Base-by-base conservation (phyloP, 306 rosid genomes). In the Hylodesmum podocarpum region DNA sequence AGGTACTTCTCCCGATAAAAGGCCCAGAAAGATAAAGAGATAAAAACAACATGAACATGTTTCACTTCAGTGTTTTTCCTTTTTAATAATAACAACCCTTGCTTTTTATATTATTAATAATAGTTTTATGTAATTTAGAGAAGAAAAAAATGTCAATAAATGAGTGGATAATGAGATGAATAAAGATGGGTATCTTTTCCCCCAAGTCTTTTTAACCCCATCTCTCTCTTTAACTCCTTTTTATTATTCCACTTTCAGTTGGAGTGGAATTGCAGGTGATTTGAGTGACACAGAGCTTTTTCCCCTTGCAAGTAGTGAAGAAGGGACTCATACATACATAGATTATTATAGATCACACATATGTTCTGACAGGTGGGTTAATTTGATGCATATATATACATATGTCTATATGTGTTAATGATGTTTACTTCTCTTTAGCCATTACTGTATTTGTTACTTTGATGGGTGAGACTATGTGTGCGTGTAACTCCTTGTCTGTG, bases 141-240 rank as follows among this genome's bases (percentile, higher is more conserved):
- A n/a, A n/a, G n/a, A n/a, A n/a, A 55, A 40, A 61, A 75, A 77
- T 78, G 41, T 66, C 6, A 31, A 80, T 73, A 66, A 81, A 80
- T 85, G 87, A 75, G 85, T 84, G 89, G 86, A 90, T 88, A 90
- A 85, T 90, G 87, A 65, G 55, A 75, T 82, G 90, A 84, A 83
- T 78, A 90, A 92, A 88, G 92, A 92, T 59, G 88, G 92, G 85
- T 80, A 80, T 92, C 93, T 89, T 91, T 89, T 81, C 79, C 63
- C 66, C 51, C 37, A 29, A 66, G 84, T 82, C 87, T 72, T 86
- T 88, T 72, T 84, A 83, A 68, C 67, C 82, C 57, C 63, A 22
- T 84, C 87, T 80, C 83, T 79, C 84, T 70, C 81, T 79, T 29
- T 46, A 33, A 72, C 65, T 77, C 70, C 44, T 49, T 34, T 78